Evolutionary conservation across 2,329 filamentous ascomycete species (phyloP).

Genomic region (Colletotrichum tabaci): DNA sequence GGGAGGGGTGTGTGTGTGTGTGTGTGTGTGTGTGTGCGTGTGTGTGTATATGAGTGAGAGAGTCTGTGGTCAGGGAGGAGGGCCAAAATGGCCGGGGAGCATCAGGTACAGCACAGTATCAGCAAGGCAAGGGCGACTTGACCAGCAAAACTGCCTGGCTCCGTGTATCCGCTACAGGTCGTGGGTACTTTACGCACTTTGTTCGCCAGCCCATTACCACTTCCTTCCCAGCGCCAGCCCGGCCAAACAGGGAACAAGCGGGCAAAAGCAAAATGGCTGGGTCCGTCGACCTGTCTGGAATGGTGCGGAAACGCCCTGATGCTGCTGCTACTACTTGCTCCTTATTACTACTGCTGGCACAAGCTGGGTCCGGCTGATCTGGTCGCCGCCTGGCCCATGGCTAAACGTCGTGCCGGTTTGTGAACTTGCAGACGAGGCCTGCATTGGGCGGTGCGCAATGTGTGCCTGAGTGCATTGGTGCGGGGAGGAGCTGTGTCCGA

Average conservation of each 20-base stretch:
- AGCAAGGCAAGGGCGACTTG: slow-evolving; percentile 32
- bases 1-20: slow-evolving; percentile 29
- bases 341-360: slow-evolving; percentile 1
- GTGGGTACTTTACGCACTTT: slow-evolving; percentile 41
- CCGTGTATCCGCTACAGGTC: slow-evolving; percentile 39
- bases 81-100: slow-evolving; percentile 33
- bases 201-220: slow-evolving; percentile 25
- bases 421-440: slow-evolving; percentile 28
- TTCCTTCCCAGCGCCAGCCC: slow-evolving; percentile 27
- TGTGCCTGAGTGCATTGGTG: slow-evolving; percentile 24
- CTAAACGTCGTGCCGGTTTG: slow-evolving; percentile 25
- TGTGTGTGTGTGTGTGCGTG: slow-evolving; percentile 15
- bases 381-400: slow-evolving; percentile 24
- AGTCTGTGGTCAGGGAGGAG: slow-evolving; percentile 36
- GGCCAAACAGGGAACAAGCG: slow-evolving; percentile 40
- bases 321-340: too few species aligned
- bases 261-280: slow-evolving; percentile 43
- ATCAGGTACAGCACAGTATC: slow-evolving; percentile 43
- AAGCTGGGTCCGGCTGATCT: neutral
- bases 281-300: slow-evolving; percentile 34
- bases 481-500: slow-evolving; percentile 28
- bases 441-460: slow-evolving; percentile 34
- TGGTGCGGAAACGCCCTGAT: slow-evolving; percentile 35
- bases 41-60: slow-evolving; percentile 29
- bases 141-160: slow-evolving; percentile 38